Base-by-base conservation (phyloP, 2,329 filamentous ascomycete genomes). In the Penicillium capsulatum region DNA sequence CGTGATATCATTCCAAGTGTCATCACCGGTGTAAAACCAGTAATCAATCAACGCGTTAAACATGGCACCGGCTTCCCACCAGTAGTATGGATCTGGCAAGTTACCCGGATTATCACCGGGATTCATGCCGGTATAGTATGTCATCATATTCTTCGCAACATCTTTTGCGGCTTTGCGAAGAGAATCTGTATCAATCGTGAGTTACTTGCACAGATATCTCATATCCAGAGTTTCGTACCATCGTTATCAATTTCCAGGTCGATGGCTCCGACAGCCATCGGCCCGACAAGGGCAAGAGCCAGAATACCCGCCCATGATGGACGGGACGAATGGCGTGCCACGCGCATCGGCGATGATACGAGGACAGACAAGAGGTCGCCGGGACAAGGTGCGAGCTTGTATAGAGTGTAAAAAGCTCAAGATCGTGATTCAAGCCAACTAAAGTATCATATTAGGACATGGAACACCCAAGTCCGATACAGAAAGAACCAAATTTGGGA, bases 61-160 rank as follows among this genome's bases (percentile, higher is more conserved):
- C 65, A 69, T 68, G 13, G 66, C 66, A 9, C 66, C 67, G 7
- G 64, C 64, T 45, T 69, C 65, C 66, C 67, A 69, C 67, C 67
- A 70, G 50, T 60, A 67, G 43, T 69, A 69, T 1, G 76, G 76
- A 11, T 63, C 52, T 16, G 73, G 67, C 36, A 79, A 45, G 44
- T 74, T 71, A 27, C 74, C 74, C 1, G 73, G 70, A 14, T 69
- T 65, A 44, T 75, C 70, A 20, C 71, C 73, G 7, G 71, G 66
- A 17, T 67, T 70, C 45, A 59, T 55, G 11, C 61, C 62, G 1
- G 69, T 73, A 50, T 79, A 79, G 46, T 73, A 74, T 17, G 58
- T 63, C 55, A 79, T 72, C 62, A 79, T 71, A 31, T 66, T 66
- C 45, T 63, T 64, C 3, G 70, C 70, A 35, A 72, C 57, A 14